These are phyloP conservation scores for Nasturtium officinale DNA, from an alignment of 345 rosid genomes.

Conservation along the genomic window DNA sequence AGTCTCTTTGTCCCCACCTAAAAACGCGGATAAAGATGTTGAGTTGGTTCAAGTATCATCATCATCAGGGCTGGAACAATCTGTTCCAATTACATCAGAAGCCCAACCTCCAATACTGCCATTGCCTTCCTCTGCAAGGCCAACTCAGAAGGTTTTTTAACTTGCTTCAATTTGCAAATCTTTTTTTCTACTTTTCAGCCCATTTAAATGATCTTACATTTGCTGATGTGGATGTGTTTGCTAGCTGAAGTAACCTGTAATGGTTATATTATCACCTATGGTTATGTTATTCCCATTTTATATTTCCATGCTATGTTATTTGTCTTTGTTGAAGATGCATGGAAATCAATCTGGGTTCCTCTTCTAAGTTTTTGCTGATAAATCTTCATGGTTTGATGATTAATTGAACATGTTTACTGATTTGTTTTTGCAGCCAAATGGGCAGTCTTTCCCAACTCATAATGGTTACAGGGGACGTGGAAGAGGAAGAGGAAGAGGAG, in stretches of 20 bases:
- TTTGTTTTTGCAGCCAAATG: conserved; percentile 53
- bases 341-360: conserved; percentile 9
- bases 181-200: not conserved
- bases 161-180: not conserved
- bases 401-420: conserved; percentile 11
- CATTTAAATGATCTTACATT: conserved; percentile 13
- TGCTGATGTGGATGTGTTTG: too few species aligned
- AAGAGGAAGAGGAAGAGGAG: conserved; percentile 93
- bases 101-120: conserved; percentile 85
- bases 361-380: not conserved
- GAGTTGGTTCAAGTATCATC: conserved; percentile 72
- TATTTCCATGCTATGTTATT: not conserved
- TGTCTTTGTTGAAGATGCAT: not conserved
- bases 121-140: conserved; percentile 65
- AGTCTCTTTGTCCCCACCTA: conserved; percentile 50
- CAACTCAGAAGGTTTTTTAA: conserved; percentile 45
- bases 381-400: conserved; percentile 23
- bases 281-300: not conserved
- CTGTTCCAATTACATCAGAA: conserved; percentile 51
- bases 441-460: conserved; percentile 57
- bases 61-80: conserved; percentile 52
- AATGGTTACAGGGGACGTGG: conserved; percentile 71
- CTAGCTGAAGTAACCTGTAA: conserved; percentile 5
- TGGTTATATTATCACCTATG: not conserved
- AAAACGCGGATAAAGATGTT: conserved; percentile 62